Evolutionary conservation across 176 grass and related monocot species (phyloP).

Genomic region (Oryza officinalis): DNA sequence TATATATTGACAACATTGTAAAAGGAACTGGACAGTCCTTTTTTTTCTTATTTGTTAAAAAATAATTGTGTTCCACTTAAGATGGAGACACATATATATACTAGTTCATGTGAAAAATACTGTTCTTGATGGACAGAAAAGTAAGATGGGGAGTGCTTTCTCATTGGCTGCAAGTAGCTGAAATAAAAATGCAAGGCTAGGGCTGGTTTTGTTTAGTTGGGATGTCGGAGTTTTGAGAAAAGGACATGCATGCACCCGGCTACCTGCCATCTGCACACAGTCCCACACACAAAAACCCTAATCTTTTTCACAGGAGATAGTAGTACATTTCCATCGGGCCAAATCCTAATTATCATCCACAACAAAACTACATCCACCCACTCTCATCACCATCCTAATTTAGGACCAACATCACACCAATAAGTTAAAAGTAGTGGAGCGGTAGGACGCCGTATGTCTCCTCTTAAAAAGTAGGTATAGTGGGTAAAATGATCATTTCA

Average conservation of each 20-base stretch:
- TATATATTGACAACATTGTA: background rate
- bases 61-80: background rate
- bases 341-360: conserved; percentile 41
- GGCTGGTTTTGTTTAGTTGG: conserved; percentile 51
- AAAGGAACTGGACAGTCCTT: background rate
- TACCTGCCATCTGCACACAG: conserved; percentile 33
- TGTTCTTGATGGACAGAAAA: background rate
- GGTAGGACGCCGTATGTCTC: background rate
- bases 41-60: background rate
- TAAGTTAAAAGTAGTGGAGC: background rate
- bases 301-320: conserved; percentile 38
- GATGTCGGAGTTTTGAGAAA: conserved; percentile 49
- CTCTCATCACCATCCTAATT: conserved; percentile 35
- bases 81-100: conserved; percentile 3
- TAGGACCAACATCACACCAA: conserved; percentile 28
- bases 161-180: conserved; percentile 22
- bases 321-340: background rate
- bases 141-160: background rate
- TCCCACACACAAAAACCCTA: conserved; percentile 52
- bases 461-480: background rate
- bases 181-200: background rate
- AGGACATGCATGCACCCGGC: conserved; percentile 38
- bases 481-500: conserved; percentile 2
- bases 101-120: conserved; percentile 18
- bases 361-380: conserved; percentile 34